Base-by-base conservation (phyloP, 345 rosid genomes). In the Boechera retrofracta region DNA sequence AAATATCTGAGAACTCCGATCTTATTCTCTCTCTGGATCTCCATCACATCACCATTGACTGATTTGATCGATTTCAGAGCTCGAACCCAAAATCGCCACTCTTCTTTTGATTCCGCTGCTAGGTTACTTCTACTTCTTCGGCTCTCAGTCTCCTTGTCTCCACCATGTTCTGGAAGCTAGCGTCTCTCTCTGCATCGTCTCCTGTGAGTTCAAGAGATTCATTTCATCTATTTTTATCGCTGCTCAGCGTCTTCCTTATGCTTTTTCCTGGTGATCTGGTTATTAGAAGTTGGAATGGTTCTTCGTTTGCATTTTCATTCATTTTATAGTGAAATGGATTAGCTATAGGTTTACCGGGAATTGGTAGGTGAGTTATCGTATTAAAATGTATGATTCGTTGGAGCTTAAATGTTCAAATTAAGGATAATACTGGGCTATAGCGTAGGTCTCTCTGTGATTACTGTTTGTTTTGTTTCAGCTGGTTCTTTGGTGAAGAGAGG, bases 151-250 rank as follows among this genome's bases (percentile, higher is more conserved):
- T 28, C 7, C 55, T 3, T 53, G 32, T 41, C 36, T 47, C 45
- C 82, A 7, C 62, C 77, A 95, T 95, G 99, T 95, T 95, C 59
- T 95, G 99, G 98, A 95, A 92, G 82, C 90, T 95, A 56, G 82
- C 98, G 2, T 72, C 91, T 77, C 82, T 95, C 71, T 89, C 99
- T 5, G 81, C 97, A 8, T 86, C 98, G 39, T 92, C 96, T 74
- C 98, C 99, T 3, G 99, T 95, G 65, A 92, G 94, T 83, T 52
- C 36, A 18, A 10, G 1, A 45, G 39, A 67, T 67, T 39, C 49
- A 45, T 45, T 44, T 33, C 41, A 0, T 15, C 2, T 3, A 6
- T 8, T 13, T n/a, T 16, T 55, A 28, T 28, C 29, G 29, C 29
- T 28, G 29, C 29, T 28, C 29, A 28, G 29, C 29, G 29, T 53